These are phyloP conservation scores for Truncatella angustata DNA, from an alignment of 2,329 filamentous ascomycete species.

Conservation along the genomic window DNA sequence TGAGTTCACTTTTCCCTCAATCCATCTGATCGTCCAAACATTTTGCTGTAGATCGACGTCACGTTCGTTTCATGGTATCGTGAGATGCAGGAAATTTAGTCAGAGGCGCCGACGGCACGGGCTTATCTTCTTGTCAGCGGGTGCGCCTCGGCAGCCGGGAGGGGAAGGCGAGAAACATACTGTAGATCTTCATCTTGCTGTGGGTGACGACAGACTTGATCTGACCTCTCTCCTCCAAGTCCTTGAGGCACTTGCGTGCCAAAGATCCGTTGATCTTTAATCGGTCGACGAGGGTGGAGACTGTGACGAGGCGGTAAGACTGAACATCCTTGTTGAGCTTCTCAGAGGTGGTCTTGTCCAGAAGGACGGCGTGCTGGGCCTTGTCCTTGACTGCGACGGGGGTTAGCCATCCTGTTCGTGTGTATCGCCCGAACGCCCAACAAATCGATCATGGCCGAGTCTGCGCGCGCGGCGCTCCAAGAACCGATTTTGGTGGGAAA, in stretches of 20 bases:
- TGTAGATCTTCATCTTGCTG: slow-evolving; percentile 99
- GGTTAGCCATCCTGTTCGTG: background rate
- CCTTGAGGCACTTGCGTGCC: slow-evolving; percentile 82
- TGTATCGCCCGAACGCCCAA: background rate
- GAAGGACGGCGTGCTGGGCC: slow-evolving; percentile 98
- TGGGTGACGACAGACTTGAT: slow-evolving; percentile 98
- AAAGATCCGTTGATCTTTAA: slow-evolving; percentile 99
- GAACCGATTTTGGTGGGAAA: background rate
- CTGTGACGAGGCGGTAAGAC: slow-evolving; percentile 98
- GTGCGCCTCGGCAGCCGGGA: background rate
- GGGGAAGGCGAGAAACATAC: slow-evolving; percentile 39
- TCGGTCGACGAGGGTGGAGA: slow-evolving; percentile 97
- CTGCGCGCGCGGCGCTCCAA: background rate
- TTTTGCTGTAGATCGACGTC: slow-evolving; percentile 22
- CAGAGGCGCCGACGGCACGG: slow-evolving; percentile 31
- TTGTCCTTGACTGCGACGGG: slow-evolving; percentile 86
- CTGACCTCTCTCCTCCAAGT: slow-evolving; percentile 96
- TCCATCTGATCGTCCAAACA: slow-evolving; percentile 25
- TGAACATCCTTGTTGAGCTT: slow-evolving; percentile 99
- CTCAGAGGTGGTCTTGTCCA: slow-evolving; percentile 96
- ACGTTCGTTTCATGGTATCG: slow-evolving; percentile 30
- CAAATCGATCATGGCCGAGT: background rate
- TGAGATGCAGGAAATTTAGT: slow-evolving; percentile 30
- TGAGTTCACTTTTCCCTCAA: slow-evolving; percentile 25
- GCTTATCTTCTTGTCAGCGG: slow-evolving; percentile 19